Evolutionary conservation across 306 rosid species (phyloP), one percentile per base, ranked within the genome.

Genomic region (Rosa rugosa): DNA sequence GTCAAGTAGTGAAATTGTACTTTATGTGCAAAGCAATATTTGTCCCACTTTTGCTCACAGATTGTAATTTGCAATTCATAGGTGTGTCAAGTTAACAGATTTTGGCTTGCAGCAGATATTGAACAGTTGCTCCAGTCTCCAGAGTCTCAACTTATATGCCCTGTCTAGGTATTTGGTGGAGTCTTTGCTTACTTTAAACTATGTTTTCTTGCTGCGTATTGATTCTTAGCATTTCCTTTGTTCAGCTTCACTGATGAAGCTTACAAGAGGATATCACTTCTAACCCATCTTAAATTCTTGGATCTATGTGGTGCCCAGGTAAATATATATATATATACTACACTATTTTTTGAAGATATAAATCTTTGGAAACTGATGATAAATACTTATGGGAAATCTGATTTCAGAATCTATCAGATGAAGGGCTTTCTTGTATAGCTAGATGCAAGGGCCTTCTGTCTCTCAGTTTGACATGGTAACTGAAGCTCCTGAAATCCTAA

Each of bases 251-350:
- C 97, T 70, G 90, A 91, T 86, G 87, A 81, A 76, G 88, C 89
- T 80, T 91, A 89, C 90, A 86, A 77, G 82, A 83, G 79, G 53
- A 79, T 93, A 64, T 69, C 82, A 75, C 91, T 85, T 85, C 87
- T 91, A 36, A 14, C 71, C 59, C 86, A 66, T 77, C 94, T 93
- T 71, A 79, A 80, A 76, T 80, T 83, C 83, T 75, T 91, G 88
- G 98, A 93, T 85, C 89, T 91, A 46, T 93, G 94, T 59, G 97
- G 97, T 56, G 98, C 91, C 75, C 98, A 88, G 98, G 98, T 93
- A 84, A 57, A 81, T 8, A 63, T 8, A 63, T 63, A 81, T 8
- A 63, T 8, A 63, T 63, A 62, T 18, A 63, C 47, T 6, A 45
- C 66, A 78, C 73, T 13, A n/a, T 75, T 59, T 72, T 64, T 54